Evolutionary conservation across 257 asterid species (phyloP), one percentile per base, ranked within the genome.

Genomic region (Lantana camara): DNA sequence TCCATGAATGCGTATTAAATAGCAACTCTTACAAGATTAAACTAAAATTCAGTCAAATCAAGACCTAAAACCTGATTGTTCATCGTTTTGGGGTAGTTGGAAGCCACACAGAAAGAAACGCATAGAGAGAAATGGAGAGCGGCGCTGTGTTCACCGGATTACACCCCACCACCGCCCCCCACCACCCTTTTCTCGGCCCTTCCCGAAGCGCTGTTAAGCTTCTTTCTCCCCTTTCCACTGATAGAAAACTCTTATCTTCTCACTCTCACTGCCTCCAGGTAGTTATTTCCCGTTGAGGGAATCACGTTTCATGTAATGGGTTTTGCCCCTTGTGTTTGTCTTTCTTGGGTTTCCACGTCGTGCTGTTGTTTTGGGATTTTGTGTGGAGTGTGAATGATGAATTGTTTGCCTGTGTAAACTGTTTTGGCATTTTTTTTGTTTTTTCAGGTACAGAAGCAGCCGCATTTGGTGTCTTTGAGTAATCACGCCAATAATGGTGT

Each of bases 61-160:
- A 49, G 55, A 16, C 32, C 15, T 22, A 35, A 49, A 12, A 15
- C 15, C 23, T 45, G 4, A 4, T 7, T 30, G 14, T 15, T 27
- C 56, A 41, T 66, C 59, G 40, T 37, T 60, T 61, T 61, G 7
- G 40, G 46, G 17, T 11, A 24, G 44, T 21, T 20, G 14, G 7
- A 40, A 16, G 64, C 50, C 54, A 63, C 12, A 59, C 30, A 30
- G 51, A 42, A 29, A 17, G 27, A 40, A 60, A 11, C 38, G 24
- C 9, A 56, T 37, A 9, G 45, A 55, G 35, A 73, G 69, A 61
- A 46, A 79, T 83, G 89, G 86, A 75, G 65, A 73, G 75, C 84
- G 82, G 80, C 79, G 84, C 77, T 34, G 73, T 70, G 40, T 80
- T 72, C 46, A 72, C 79, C 8, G 77, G 80, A 14, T 61, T 74